phyloP scores from a whole-genome alignment of 768 basidiomycete species.

The Zangia roseola region DNA sequence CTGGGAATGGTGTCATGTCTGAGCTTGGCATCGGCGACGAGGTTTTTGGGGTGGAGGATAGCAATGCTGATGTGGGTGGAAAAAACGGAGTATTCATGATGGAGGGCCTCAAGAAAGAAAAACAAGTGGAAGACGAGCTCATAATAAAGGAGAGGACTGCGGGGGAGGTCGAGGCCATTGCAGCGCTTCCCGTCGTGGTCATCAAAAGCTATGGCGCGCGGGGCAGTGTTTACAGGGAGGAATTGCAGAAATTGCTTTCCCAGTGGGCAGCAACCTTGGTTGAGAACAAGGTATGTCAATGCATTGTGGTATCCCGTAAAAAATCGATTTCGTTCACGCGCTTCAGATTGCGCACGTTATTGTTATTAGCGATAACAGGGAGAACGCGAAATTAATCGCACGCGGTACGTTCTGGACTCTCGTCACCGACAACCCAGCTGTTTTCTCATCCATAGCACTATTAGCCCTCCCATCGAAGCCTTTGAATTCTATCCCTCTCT shows the following conservation, averaged over 20 bases:
- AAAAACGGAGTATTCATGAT: conserved; percentile 6
- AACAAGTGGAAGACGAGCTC: conserved; percentile 34
- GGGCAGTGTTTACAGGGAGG: conserved; percentile 57
- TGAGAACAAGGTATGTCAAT: conserved; percentile 65
- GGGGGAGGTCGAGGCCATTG: conserved; percentile 51
- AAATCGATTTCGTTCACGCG: background rate
- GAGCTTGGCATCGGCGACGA: conserved; percentile 88
- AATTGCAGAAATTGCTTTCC: conserved; percentile 69
- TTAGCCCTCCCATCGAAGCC: conserved; percentile 84
- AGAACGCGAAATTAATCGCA: conserved; percentile 80
- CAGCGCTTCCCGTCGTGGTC: conserved; percentile 80
- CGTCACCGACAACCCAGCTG: background rate
- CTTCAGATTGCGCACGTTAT: conserved; percentile 86
- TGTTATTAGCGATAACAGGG: conserved; percentile 86
- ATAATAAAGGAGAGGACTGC: conserved; percentile 29
- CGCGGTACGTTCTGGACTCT: conserved; percentile 49
- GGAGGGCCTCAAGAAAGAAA: conserved; percentile 23
- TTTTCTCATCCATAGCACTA: background rate
- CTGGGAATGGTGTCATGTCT: conserved; percentile 83
- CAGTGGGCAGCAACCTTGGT: conserved; percentile 84
- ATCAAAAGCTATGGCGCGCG: conserved; percentile 75
- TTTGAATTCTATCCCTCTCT: conserved; percentile 71
- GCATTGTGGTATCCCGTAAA: background rate
- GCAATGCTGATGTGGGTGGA: conserved; percentile 15
- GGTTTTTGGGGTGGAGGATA: conserved; percentile 39